Base-by-base conservation (phyloP, 169 alveolate genomes). In the Cryptosporidium baileyi region DNA sequence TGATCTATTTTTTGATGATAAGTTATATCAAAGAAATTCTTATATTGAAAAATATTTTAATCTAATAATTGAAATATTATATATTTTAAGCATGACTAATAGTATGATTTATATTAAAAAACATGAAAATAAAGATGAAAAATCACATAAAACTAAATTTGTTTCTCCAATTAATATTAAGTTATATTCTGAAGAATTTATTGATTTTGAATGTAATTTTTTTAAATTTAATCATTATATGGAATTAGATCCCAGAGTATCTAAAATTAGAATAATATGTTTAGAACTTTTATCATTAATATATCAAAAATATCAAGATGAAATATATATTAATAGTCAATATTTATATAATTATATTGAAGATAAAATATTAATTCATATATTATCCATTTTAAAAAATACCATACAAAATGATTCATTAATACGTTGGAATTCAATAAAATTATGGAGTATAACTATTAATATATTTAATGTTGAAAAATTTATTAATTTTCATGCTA, bases 21-120 rank as follows among this genome's bases (percentile, higher is more conserved):
- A 61, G 30, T 6, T 65, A 45, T 61, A 34, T 8, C 40, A 65
- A n/a, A 65, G 61, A 13, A 26, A 51, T 1, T 24, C 24, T 26
- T 65, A 65, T 51, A 44, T 47, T 24, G 81, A 65, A 65, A 65
- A 65, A 28, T 65, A 65, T 17, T 65, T 65, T 36, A n/a, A 26
- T 13, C 32, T 65, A 24, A 22, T 65, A 3, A 3, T 65, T 11
- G 81, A 65, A 49, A 22, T 44, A 2, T 44, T 65, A 19, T 65
- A 65, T 30, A 30, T 62, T 2, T 51, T 65, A 26, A 65, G 63
- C 17, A 51, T 65, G 81, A 65, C 81, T 15, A 49, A 45, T 32
- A 26, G 61, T 24, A 65, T 65, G 60, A 43, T 44, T 28, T 26
- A 36, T 0, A 65, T 65, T 36, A 65, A 65, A 13, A 65, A 49